Percentiles rank a stretch among this genome's conserved stretches.
Evolutionary conservation across 2,329 filamentous ascomycete species (phyloP).

Genomic region (Alternaria metachromatica): DNA sequence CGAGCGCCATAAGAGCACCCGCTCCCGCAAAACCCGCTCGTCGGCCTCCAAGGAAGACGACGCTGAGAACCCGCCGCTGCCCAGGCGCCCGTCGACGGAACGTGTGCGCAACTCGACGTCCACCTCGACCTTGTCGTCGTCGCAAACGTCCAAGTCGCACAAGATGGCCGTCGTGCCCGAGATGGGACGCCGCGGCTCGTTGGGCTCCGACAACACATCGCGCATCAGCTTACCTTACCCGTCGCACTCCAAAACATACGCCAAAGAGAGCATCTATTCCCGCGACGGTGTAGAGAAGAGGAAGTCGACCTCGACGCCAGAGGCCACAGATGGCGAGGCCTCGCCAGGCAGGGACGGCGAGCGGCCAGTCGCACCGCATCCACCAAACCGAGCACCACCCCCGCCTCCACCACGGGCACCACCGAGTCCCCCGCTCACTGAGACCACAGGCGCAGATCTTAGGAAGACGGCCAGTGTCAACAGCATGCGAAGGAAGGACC

Average conservation of each 20-base stretch:
- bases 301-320: conserved; percentile 46
- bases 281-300: conserved; percentile 48
- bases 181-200: conserved; percentile 52
- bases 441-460: conserved; percentile 50
- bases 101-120: conserved; percentile 37
- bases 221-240: conserved; percentile 71
- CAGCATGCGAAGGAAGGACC: conserved; percentile 51
- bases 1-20: conserved; percentile 37
- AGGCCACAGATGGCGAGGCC: conserved; percentile 51
- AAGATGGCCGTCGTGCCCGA: conserved; percentile 55
- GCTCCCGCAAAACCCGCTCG: conserved; percentile 40
- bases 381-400: conserved; percentile 26
- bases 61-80: conserved; percentile 21
- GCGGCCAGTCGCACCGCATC: conserved; percentile 10
- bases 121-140: conserved; percentile 19
- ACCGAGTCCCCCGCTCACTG: conserved; percentile 57
- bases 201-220: conserved; percentile 46
- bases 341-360: conserved; percentile 34
- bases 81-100: conserved; percentile 34
- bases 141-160: conserved; percentile 32
- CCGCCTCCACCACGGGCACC: conserved; percentile 44
- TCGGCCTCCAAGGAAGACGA: conserved; percentile 37
- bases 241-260: conserved; percentile 86
- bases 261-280: conserved; percentile 80
- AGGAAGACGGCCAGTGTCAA: conserved; percentile 53